Percentiles rank a stretch among this genome's conserved stretches.
Conservation (phyloP, 164 flowering plant genomes). For the Annona cherimola region DNA sequence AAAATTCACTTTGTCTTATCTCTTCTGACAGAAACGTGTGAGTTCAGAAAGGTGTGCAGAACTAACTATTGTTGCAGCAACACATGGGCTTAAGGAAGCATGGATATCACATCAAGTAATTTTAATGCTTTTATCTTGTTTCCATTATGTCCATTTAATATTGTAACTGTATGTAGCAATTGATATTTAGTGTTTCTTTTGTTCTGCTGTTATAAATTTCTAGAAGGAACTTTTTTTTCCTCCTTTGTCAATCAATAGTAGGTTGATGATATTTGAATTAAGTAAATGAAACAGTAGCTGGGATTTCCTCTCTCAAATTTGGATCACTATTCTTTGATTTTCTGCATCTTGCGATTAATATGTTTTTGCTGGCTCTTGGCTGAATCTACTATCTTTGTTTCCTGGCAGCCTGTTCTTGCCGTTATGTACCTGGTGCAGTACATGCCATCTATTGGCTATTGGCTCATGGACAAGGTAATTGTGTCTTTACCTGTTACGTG, state of each 20-base stretch:
- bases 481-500: background rate
- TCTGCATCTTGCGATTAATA: background rate
- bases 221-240: background rate
- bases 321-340: background rate
- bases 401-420: constrained; percentile 84
- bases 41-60: constrained; percentile 86
- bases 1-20: background rate
- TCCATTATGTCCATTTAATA: background rate
- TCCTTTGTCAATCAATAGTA: background rate
- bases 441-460: constrained; percentile 80
- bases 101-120: constrained; percentile 95
- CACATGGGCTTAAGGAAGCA: constrained; percentile 87
- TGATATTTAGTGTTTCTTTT: no score
- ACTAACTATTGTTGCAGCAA: constrained; percentile 77
- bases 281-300: background rate
- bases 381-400: background rate
- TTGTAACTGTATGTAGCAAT: background rate
- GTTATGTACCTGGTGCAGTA: constrained; percentile 96
- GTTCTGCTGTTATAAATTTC: no score
- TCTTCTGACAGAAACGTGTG: constrained; percentile 58
- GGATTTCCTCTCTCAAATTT: background rate
- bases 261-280: background rate
- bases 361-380: background rate
- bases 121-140: constrained; percentile 1
- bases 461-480: constrained; percentile 96